phyloP scores from a whole-genome alignment of 805 yeast species.

The Ogataea dorogensis region DNA sequence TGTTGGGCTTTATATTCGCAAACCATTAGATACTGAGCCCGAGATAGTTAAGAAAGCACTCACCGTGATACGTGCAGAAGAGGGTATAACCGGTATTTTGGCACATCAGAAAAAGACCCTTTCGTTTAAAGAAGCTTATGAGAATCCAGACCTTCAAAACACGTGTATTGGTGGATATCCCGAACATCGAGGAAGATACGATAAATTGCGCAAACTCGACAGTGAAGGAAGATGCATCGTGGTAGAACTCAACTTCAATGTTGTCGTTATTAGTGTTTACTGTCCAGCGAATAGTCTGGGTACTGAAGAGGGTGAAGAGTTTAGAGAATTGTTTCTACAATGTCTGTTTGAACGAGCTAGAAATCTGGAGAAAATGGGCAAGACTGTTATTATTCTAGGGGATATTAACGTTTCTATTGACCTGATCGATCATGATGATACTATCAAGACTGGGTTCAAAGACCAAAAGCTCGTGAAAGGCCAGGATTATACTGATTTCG shows the following conservation, averaged over 20 bases:
- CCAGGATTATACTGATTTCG: conserved; percentile 33
- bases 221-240: conserved; percentile 82
- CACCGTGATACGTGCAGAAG: conserved; percentile 73
- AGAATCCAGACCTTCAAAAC: conserved; percentile 11
- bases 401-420: conserved; percentile 84
- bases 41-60: conserved; percentile 37
- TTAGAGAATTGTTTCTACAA: conserved; percentile 55
- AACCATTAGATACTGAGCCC: conserved; percentile 45
- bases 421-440: conserved; percentile 78
- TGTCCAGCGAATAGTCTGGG: conserved; percentile 90
- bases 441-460: conserved; percentile 45
- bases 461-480: conserved; percentile 34
- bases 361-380: conserved; percentile 52
- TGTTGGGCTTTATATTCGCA: conserved; percentile 76
- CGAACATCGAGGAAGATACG: conserved; percentile 35
- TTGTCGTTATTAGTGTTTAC: conserved; percentile 66
- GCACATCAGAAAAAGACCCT: conserved; percentile 19
- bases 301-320: conserved; percentile 63
- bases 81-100: conserved; percentile 80
- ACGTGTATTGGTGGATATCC: conserved; percentile 74
- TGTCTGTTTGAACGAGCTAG: conserved; percentile 61
- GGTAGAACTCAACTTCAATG: conserved; percentile 63
- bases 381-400: conserved; percentile 78
- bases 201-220: conserved; percentile 48
- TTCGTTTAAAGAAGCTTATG: conserved; percentile 29